Evolutionary conservation across 148 eudicot species (phyloP).

Genomic region (Chenopodium formosanum): DNA sequence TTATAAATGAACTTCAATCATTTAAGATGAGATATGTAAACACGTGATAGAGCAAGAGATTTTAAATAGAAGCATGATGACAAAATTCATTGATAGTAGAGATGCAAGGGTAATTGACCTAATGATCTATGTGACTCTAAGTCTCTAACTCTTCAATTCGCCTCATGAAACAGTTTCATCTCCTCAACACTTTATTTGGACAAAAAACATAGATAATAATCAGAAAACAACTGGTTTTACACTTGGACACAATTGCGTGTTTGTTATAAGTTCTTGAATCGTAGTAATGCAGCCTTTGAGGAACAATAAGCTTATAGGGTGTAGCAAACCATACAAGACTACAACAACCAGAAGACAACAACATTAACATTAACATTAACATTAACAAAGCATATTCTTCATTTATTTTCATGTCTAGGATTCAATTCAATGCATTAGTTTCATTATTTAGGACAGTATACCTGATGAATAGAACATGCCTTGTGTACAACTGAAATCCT

Average conservation of each 20-base stretch:
- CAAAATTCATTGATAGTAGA: neutral
- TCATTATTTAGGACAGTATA: conserved; percentile 19
- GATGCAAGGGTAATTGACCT: neutral
- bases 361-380: neutral
- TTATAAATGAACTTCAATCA: too few relatives aligned
- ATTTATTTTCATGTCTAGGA: neutral
- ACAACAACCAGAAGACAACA: neutral
- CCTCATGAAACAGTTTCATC: neutral
- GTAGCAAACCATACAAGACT: neutral
- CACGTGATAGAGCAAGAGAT: neutral
- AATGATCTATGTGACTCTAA: neutral
- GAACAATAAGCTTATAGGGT: neutral
- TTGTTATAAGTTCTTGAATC: neutral
- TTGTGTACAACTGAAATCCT: conserved; percentile 44
- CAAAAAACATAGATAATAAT: neutral
- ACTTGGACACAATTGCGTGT: neutral
- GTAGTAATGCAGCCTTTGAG: neutral
- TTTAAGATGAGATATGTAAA: too few relatives aligned
- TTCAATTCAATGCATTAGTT: neutral
- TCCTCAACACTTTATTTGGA: neutral
- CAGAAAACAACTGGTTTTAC: neutral
- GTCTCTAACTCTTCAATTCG: neutral
- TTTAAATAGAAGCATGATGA: neutral
- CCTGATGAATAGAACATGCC: conserved; percentile 54
- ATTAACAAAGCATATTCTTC: neutral